Evolutionary conservation across 1,139 yeast genomes (phyloP), one percentile per base, ranked within the genome.

Genomic region (Hyphopichia fennica): DNA sequence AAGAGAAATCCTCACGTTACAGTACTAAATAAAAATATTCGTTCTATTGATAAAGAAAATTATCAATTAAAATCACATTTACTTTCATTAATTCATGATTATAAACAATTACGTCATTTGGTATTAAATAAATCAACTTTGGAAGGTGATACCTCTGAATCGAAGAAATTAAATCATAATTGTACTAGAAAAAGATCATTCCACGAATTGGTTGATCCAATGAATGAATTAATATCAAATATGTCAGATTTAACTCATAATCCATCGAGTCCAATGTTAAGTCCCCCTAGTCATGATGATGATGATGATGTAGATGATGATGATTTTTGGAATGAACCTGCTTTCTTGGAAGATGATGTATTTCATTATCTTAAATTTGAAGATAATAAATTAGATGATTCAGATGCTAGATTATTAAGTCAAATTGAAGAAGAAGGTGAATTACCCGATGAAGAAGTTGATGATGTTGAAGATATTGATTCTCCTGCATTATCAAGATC

Each of bases 51-150:
- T 33, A 46, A 53, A 18, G 79, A 73, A 51, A 73, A 73, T 49
- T 48, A 53, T 38, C 61, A 60, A 22, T 62, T 73, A 42, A 73
- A 73, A 45, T 50, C 63, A 9, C 63, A 65, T 42, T 56, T 73
- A 34, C 58, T 73, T 35, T 56, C 63, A 35, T 59, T 72, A 43
- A 72, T 73, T 30, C 68, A 72, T 42, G 77, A 72, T 45, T 73
- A 72, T 53, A 71, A 71, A 49, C 58, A 64, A 38, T 58, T 73
- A 48, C 36, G 28, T 25, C 28, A 25, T 9, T 9, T 25, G 8
- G 28, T 25, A 7, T 25, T n/a, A n/a, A n/a, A n/a, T n/a, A n/a
- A n/a, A n/a, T n/a, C n/a, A n/a, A n/a, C n/a, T n/a, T n/a, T n/a
- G n/a, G n/a, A n/a, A n/a, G n/a, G n/a, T n/a, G n/a, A n/a, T n/a